Conservation (phyloP, 2,329 filamentous ascomycete genomes). For the Chrysosphaeria jannelii region DNA sequence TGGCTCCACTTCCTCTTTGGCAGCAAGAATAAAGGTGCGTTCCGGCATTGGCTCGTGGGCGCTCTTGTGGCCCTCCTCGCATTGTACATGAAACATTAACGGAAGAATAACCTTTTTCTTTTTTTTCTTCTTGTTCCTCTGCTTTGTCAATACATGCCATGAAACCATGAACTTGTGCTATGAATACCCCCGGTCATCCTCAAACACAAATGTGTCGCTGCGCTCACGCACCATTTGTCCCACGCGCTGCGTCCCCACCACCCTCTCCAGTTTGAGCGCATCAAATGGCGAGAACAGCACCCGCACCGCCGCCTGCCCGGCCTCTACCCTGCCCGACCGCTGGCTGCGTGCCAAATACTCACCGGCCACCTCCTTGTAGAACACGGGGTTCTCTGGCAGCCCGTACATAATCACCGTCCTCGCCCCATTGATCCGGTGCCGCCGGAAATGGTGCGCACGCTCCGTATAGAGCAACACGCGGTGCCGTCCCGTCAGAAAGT, state of each 20-base stretch:
- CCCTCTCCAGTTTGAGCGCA: conserved; percentile 57
- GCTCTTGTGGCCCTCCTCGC: conserved; percentile 1
- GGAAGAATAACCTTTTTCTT: not conserved
- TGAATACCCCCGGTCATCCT: conserved; percentile 16
- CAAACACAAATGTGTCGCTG: conserved; percentile 84
- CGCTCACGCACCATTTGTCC: conserved; percentile 59
- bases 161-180: no score
- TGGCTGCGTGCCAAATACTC: conserved; percentile 31
- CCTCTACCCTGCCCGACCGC: conserved; percentile 21
- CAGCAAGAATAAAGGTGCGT: no score
- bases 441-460: conserved; percentile 82
- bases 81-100: no score
- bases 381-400: conserved; percentile 60
- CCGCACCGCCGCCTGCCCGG: conserved; percentile 20
- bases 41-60: no score
- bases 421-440: conserved; percentile 60
- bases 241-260: conserved; percentile 57
- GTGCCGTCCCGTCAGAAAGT: conserved; percentile 63
- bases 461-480: conserved; percentile 73
- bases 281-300: conserved; percentile 71
- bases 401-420: conserved; percentile 59
- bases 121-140: not conserved
- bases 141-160: no score
- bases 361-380: conserved; percentile 49
- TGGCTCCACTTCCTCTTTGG: no score